phyloP scores from a whole-genome alignment of 129 eudicot species.

The Escallonia rubra region DNA sequence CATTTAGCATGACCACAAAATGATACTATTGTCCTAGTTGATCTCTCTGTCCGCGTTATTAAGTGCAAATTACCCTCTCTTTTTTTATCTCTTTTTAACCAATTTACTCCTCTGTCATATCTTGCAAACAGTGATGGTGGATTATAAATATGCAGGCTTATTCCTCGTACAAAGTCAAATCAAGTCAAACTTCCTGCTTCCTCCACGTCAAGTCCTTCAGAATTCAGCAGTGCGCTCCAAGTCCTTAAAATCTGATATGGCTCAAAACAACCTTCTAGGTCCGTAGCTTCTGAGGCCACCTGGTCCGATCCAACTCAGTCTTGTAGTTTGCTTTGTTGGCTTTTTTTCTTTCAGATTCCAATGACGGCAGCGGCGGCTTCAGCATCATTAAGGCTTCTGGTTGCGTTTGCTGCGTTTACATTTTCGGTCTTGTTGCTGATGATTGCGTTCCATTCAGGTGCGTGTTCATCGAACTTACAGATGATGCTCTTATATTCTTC shows the following conservation, averaged over 20 bases:
- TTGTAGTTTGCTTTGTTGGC: constrained; percentile 4
- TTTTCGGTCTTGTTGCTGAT: constrained; percentile 26
- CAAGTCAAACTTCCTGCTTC: constrained; percentile 1
- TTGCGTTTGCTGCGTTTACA: constrained; percentile 20
- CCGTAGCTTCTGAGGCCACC: constrained; percentile 9
- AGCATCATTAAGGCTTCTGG: constrained; percentile 23
- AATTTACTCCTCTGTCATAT: too few relatives aligned
- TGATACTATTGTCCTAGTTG: too few relatives aligned
- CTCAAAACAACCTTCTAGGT: not conserved
- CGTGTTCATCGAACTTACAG: constrained; percentile 18
- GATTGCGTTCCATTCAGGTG: constrained; percentile 40
- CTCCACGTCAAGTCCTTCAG: not conserved
- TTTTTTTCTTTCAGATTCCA: constrained; percentile 13
- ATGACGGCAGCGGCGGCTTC: constrained; percentile 16
- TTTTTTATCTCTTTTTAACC: too few relatives aligned
- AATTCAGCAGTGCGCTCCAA: not conserved
- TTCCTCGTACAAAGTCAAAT: too few relatives aligned
- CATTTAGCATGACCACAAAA: too few relatives aligned
- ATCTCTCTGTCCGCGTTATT: too few relatives aligned
- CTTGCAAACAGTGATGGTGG: too few relatives aligned
- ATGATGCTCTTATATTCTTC: constrained; percentile 8
- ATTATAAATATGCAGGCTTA: too few relatives aligned
- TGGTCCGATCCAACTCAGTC: constrained; percentile 7
- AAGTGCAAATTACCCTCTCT: not conserved
- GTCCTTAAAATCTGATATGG: not conserved